Percentiles rank a stretch among this genome's conserved stretches.
These are phyloP conservation scores for Exophiala aquamarina DNA, from an alignment of 2,329 filamentous ascomycete species.

Conservation along the genomic window DNA sequence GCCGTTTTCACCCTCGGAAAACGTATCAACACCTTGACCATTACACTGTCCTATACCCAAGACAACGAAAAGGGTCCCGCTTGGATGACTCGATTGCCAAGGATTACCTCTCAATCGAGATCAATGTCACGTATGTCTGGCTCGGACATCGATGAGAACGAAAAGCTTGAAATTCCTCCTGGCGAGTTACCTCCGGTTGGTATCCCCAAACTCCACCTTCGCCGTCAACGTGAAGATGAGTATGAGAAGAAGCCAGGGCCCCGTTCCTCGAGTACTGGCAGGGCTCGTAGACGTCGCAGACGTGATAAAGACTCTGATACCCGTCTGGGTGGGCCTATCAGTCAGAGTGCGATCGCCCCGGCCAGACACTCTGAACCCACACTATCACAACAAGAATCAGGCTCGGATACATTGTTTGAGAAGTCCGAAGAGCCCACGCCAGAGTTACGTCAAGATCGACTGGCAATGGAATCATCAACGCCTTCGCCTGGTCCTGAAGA, in stretches of 20 bases:
- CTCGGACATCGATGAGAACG: slow-evolving; percentile 36
- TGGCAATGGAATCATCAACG: slow-evolving; percentile 13
- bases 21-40: slow-evolving; percentile 91
- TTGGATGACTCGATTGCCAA: slow-evolving; percentile 93
- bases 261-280: slow-evolving; percentile 52
- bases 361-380: slow-evolving; percentile 38
- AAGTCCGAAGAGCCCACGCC: slow-evolving; percentile 26
- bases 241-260: slow-evolving; percentile 54
- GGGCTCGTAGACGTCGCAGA: slow-evolving; percentile 55
- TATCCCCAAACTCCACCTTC: slow-evolving; percentile 73
- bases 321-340: slow-evolving; percentile 82
- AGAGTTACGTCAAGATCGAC: slow-evolving; percentile 18
- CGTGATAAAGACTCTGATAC: slow-evolving; percentile 70
- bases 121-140: slow-evolving; percentile 75
- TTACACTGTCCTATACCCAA: slow-evolving; percentile 95
- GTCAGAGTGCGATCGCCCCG: slow-evolving; percentile 85
- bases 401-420: slow-evolving; percentile 26
- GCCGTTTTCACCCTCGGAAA: slow-evolving; percentile 97
- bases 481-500: slow-evolving; percentile 36
- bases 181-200: slow-evolving; percentile 72
- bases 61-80: slow-evolving; percentile 83
- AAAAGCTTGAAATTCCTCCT: slow-evolving; percentile 62
- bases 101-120: slow-evolving; percentile 78
- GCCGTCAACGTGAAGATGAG: slow-evolving; percentile 75
- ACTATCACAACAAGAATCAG: slow-evolving; percentile 19